Base-by-base conservation (phyloP, 2,329 filamentous ascomycete genomes). In the Colletotrichum incanum region DNA sequence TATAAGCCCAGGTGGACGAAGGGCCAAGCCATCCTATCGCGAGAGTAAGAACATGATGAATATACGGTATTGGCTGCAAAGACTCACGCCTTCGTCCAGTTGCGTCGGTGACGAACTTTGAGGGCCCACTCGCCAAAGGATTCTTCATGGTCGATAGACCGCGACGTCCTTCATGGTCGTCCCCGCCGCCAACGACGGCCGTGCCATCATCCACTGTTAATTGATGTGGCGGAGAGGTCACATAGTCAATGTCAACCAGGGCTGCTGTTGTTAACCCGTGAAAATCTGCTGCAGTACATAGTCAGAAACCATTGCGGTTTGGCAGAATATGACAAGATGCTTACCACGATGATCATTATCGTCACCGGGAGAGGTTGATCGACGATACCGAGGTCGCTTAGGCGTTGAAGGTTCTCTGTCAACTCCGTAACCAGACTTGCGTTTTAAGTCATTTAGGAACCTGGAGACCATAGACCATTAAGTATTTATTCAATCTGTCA, bases 1-100 rank as follows among this genome's bases (percentile, higher is more conserved):
- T 72, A 5, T 72, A 72, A 1, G 70, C 70, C 70, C 70, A 72
- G 23, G 65, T 69, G 11, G 65, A 72, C 12, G 65, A 64, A 5
- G 60, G 70, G 16, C 70, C 70, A 1, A 69, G 65, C 65, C 61
- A 72, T 28, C 70, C 70, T 72, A 14, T 18, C 43, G 16, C 37
- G 5, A 9, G 2, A 9, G 7, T 72, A 23, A 62, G 50, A n/a
- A 39, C 16, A 34, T 1, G 47, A 26, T 2, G 20, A 14, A 45
- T 11, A 28, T 14, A 45, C 18, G 43, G 6, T 8, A 1, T 34
- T 28, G 9, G 16, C 9, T 16, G 11, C 16, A 20, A 12, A 6
- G 28, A 50, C 70, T 52, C 20, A 65, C 70, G 52, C 23, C 59
- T 47, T 31, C 70, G 39, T 14, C 70, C 65, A 11, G 49, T 60